Evolutionary conservation across 352 stramenopile species (phyloP), one percentile per base, ranked within the genome.

Genomic region (Phytopythium cucurbitacearum): DNA sequence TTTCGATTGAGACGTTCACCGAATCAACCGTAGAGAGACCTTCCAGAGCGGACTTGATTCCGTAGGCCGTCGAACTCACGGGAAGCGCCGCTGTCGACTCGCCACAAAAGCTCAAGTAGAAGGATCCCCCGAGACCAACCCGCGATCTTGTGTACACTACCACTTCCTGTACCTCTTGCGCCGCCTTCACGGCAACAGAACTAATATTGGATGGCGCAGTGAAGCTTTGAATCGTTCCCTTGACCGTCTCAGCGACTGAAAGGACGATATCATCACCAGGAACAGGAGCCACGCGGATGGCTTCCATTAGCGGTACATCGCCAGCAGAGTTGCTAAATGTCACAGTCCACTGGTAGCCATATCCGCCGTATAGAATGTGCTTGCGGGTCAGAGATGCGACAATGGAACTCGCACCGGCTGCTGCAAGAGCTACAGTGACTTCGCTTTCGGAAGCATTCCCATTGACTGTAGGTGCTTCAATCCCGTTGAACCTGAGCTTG

Each of bases 261-360:
- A 56, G 33, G 15, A 35, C 5, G 12, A 40, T 41, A 7, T 56
- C 51, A 44, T 56, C 51, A 1, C 35, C 51, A 13, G 42, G 28
- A 10, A 37, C 34, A 4, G 42, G 51, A n/a, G 57, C 43, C 33
- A 56, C 15, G 12, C 15, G 51, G 5, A 51, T 35, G 13, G 43
- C 39, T 40, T 68, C 44, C 7, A 80, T 49, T 12, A 89, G 48
- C 1, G 69, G 59, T 0, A 90, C 58, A 15, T 91, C 73, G 12
- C 80, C 81, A 0, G 83, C 46, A 3, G 53, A 71, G 34, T 82
- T 70, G 9, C 69, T 71, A 44, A 92, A 94, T 9, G 64, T 76
- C 13, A 92, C 65, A 7, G 68, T 60, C 81, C 81, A 94, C 54
- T 89, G 72, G 45, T 80, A 89, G 3, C 80, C 80, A 49, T 80